These are phyloP conservation scores for Gamsiella multidivaricata DNA, from an alignment of 192 early-diverging fungal genomes.

Conservation along the genomic window DNA sequence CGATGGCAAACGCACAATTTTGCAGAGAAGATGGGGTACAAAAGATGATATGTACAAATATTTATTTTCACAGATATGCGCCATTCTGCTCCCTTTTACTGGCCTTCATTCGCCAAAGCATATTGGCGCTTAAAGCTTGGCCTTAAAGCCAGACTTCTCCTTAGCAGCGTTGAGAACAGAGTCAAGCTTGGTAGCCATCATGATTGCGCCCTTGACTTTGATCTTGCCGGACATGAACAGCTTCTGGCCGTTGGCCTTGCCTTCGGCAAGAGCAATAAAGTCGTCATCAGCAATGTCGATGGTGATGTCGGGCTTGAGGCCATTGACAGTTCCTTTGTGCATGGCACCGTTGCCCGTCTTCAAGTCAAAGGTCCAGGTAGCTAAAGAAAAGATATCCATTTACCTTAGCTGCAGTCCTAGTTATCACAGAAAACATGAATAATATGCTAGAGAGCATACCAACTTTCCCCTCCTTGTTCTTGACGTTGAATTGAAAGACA, in stretches of 20 bases:
- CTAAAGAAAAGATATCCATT: slow-evolving; percentile 23
- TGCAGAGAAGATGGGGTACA: too few relatives aligned
- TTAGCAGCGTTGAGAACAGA: slow-evolving; percentile 67
- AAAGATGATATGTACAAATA: too few relatives aligned
- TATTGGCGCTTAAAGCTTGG: slow-evolving; percentile 72
- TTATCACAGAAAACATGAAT: background rate
- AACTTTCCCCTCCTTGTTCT: slow-evolving; percentile 72
- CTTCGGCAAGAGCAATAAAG: slow-evolving; percentile 86
- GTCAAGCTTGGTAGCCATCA: slow-evolving; percentile 80
- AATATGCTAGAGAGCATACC: background rate
- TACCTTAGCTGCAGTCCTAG: too few relatives aligned
- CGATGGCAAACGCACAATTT: too few relatives aligned
- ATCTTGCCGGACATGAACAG: slow-evolving; percentile 93
- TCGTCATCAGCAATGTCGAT: slow-evolving; percentile 79
- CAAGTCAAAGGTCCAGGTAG: slow-evolving; percentile 88
- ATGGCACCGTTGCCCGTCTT: slow-evolving; percentile 66
- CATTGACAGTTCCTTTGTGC: slow-evolving; percentile 54
- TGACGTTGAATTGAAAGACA: slow-evolving; percentile 89
- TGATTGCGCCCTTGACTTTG: slow-evolving; percentile 83
- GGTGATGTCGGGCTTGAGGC: slow-evolving; percentile 74
- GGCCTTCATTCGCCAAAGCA: too few relatives aligned
- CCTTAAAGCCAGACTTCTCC: slow-evolving; percentile 58
- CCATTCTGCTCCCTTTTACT: too few relatives aligned
- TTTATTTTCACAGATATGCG: too few relatives aligned
- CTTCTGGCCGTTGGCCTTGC: slow-evolving; percentile 91